Conservation (phyloP, 2,329 filamentous ascomycete genomes). For the Coniochaeta ligniaria region DNA sequence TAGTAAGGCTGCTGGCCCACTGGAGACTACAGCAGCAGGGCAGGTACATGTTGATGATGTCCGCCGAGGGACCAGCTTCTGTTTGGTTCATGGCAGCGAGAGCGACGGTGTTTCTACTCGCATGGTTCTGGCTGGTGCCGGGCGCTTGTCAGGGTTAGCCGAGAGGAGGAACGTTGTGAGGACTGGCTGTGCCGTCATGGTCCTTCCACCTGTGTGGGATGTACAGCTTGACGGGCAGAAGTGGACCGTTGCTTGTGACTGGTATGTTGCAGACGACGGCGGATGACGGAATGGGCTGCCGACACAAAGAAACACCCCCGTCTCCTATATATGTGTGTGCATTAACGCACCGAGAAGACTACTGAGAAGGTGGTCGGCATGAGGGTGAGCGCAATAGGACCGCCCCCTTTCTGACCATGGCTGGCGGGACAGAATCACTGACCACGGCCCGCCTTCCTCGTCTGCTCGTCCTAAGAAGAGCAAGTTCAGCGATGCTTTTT, state of each 20-base stretch:
- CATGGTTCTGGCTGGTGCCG: conserved; percentile 16
- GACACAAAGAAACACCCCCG: too few species aligned
- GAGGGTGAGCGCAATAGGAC: too few species aligned
- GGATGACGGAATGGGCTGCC: neutral
- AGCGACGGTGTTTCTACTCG: neutral
- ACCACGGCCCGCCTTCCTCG: too few species aligned
- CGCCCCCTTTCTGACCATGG: too few species aligned
- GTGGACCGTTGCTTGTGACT: conserved; percentile 30
- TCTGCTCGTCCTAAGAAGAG: too few species aligned
- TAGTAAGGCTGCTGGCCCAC: neutral
- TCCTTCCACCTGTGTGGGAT: conserved; percentile 29
- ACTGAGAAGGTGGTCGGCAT: too few species aligned
- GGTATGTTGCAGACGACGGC: conserved; percentile 16
- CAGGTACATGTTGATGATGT: neutral
- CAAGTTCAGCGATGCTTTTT: too few species aligned
- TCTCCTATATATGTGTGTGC: too few species aligned
- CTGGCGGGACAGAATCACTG: too few species aligned
- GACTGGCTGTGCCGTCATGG: conserved; percentile 19
- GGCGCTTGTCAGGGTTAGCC: conserved; percentile 17
- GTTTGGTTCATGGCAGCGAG: neutral
- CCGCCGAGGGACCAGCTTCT: neutral
- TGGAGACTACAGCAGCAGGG: neutral
- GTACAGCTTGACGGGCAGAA: conserved; percentile 20
- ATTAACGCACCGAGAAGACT: too few species aligned
- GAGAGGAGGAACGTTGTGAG: conserved; percentile 16